Evolutionary conservation across 306 rosid genomes (phyloP).

Genomic region (Pyrus communis): DNA sequence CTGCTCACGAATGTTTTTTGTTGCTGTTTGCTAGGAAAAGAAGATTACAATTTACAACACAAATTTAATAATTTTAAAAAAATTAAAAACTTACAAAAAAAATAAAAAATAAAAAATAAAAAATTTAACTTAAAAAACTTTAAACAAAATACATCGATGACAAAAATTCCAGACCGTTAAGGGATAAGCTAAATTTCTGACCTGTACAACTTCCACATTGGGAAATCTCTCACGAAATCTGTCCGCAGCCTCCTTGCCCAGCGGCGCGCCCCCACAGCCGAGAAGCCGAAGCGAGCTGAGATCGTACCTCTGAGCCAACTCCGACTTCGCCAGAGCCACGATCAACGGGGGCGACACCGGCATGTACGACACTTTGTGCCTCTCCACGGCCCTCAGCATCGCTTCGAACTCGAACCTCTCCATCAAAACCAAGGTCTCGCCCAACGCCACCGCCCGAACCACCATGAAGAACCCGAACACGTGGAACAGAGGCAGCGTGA

Average conservation of each 20-base stretch:
- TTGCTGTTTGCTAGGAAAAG: too few species aligned
- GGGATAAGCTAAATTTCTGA: not conserved
- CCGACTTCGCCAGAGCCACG: constrained; percentile 65
- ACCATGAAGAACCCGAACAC: constrained; percentile 68
- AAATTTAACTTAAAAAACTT: too few species aligned
- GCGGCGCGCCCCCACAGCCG: constrained; percentile 79
- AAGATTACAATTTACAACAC: too few species aligned
- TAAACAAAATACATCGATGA: too few species aligned
- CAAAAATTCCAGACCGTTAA: too few species aligned
- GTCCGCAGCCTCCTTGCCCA: constrained; percentile 44
- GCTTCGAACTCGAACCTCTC: constrained; percentile 52
- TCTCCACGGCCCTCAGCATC: constrained; percentile 64
- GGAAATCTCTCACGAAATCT: constrained; percentile 49
- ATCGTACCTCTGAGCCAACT: constrained; percentile 42
- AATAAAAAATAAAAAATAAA: too few species aligned
- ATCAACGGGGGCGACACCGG: constrained; percentile 83
- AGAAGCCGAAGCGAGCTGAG: constrained; percentile 50
- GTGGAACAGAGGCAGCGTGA: constrained; percentile 59
- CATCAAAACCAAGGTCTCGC: constrained; percentile 67
- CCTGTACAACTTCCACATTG: constrained; percentile 48
- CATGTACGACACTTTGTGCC: constrained; percentile 40
- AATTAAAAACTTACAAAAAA: too few species aligned
- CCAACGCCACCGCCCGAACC: constrained; percentile 34
- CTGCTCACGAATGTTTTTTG: too few species aligned
- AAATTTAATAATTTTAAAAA: too few species aligned